Evolutionary conservation across 306 rosid species (phyloP).

Genomic region (Arachis stenosperma): DNA sequence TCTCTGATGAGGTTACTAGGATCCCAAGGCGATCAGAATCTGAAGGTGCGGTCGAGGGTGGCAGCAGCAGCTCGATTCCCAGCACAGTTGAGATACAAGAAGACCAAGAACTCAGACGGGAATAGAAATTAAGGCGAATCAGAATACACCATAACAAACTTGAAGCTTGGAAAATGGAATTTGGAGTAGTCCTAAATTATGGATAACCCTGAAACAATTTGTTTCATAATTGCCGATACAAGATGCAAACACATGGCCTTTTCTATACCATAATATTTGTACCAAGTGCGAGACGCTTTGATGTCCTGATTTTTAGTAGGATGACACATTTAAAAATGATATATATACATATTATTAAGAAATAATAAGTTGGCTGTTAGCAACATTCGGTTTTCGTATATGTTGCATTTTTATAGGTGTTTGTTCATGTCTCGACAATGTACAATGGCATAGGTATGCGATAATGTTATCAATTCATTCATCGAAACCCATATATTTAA

Average conservation of each 20-base stretch:
- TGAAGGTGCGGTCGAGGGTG: conserved; percentile 56
- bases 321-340: no score
- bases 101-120: conserved; percentile 39
- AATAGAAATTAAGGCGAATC: conserved; percentile 43
- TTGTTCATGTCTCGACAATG: background rate
- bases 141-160: conserved; percentile 9
- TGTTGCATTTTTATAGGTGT: conserved; percentile 14
- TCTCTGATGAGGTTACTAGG: conserved; percentile 56
- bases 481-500: background rate
- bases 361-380: background rate
- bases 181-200: conserved; percentile 19
- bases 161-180: conserved; percentile 21
- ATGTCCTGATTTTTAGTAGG: no score
- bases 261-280: conserved; percentile 24
- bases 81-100: conserved; percentile 64
- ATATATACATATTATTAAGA: background rate
- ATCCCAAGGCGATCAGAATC: conserved; percentile 55
- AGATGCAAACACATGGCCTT: conserved; percentile 20
- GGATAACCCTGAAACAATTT: conserved; percentile 18
- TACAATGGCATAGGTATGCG: background rate
- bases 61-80: conserved; percentile 20
- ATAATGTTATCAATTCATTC: background rate
- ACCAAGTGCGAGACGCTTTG: no score
- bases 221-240: conserved; percentile 21
- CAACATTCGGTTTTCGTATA: background rate